Evolutionary conservation across 78 protist genomes (phyloP), one percentile per base, ranked within the genome.

Genomic region (Guillardia theta): DNA sequence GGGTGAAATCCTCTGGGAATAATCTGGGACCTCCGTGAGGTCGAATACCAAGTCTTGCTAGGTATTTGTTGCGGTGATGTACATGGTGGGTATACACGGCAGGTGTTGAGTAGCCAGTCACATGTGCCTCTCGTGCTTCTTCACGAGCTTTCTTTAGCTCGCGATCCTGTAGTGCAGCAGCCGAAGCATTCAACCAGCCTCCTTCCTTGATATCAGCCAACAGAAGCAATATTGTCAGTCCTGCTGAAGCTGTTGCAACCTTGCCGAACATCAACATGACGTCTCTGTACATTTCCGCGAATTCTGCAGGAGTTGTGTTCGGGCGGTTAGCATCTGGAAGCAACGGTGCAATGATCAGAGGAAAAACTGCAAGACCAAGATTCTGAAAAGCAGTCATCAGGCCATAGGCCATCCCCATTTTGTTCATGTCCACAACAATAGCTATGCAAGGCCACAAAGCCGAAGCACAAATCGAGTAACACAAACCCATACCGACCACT

Each of bases 371-470:
- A 8, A 58, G 70, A 30, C 70, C 70, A 30, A 58, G 70, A 30
- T 58, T 58, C 70, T 27, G 21, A 30, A 58, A 30, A 30, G 70
- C 70, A 30, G 70, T 58, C 70, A 58, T 58, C 30, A 78, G 90
- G 24, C 94, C 94, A 77, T 93, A 93, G 92, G 94, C 88, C 37
- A 50, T 62, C 36, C 92, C 88, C 30, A 78, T 53, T 18, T 5
- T 37, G 48, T 24, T 5, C 50, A 15, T 46, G 39, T 70, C 53
- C 41, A 93, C 92, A 6, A 45, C 19, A 39, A 44, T 21, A 33
- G 94, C 41, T 9, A 93, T n/a, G 83, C 48, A 47, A n/a, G 94
- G 94, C 94, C 94, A 93, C 48, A 93, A 76, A 39, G 92, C 88
- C 37, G 94, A 44, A 33, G 83, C 94, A 37, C 78, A 76, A 46